These are phyloP conservation scores for Pleodorina starrii DNA, from an alignment of 139 green algal genomes.

Conservation along the genomic window DNA sequence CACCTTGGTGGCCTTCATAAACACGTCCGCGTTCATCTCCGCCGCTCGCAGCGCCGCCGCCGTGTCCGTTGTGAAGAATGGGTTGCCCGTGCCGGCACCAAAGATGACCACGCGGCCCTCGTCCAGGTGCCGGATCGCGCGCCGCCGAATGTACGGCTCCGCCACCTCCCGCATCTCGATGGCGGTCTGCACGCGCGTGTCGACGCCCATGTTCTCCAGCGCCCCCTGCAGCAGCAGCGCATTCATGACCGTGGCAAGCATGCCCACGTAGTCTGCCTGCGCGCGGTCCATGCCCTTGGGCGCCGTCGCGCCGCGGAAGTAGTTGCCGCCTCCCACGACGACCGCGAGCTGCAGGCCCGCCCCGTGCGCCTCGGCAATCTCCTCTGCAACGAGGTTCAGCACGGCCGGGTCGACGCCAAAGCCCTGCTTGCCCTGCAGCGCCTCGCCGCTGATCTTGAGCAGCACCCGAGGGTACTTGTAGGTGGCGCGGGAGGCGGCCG, in stretches of 20 bases:
- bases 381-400: slow-evolving; percentile 84
- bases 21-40: slow-evolving; percentile 93
- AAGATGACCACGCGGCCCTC: slow-evolving; percentile 97
- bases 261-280: slow-evolving; percentile 97
- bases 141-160: slow-evolving; percentile 97
- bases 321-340: slow-evolving; percentile 97
- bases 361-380: slow-evolving; percentile 81
- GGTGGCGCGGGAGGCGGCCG: neutral
- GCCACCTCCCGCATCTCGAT: slow-evolving; percentile 97
- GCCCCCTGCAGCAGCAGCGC: slow-evolving; percentile 89
- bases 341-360: slow-evolving; percentile 88
- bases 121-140: slow-evolving; percentile 96
- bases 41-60: slow-evolving; percentile 95
- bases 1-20: slow-evolving; percentile 97
- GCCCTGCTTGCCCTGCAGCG: slow-evolving; percentile 84
- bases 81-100: slow-evolving; percentile 95
- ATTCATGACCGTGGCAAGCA: slow-evolving; percentile 99
- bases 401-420: slow-evolving; percentile 93
- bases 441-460: slow-evolving; percentile 92
- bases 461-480: slow-evolving; percentile 48
- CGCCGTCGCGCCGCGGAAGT: slow-evolving; percentile 91
- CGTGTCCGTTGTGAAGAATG: slow-evolving; percentile 99
- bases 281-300: slow-evolving; percentile 91
- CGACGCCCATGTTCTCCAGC: slow-evolving; percentile 81
- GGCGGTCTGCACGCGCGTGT: slow-evolving; percentile 89